Evolutionary conservation across 495 filamentous ascomycete species (phyloP), one percentile per base, ranked within the genome.

Genomic region (Corynascus novoguineensis): DNA sequence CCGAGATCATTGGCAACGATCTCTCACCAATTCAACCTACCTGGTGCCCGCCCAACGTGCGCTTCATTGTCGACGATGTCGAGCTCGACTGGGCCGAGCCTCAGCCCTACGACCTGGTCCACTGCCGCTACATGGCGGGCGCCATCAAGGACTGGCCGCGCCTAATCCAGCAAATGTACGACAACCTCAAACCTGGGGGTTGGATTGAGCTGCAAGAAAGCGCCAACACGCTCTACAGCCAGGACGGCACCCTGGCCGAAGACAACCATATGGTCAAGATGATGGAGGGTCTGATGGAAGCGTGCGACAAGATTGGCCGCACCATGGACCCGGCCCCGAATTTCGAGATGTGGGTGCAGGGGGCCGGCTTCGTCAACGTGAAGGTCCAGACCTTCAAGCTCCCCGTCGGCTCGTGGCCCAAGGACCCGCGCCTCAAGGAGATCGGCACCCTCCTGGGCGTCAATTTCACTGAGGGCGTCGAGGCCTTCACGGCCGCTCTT

Each of bases 31-130:
- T 78, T 45, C 81, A 84, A 62, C 78, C 80, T 4, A 27, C 64
- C 31, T 75, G 73, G 78, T 76, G 78, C 11, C 80, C 82, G 8
- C 74, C 76, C 17, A 84, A 85, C 55, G 71, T 77, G 32, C 61
- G 51, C 21, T 83, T 84, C 63, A 60, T 78, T 24, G 73, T 83
- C 46, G 77, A 79, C 57, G 78, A 83, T 56, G 74, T 74, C 2
- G 81, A 82, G 61, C 75, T 79, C 35, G 66, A 75, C 4, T 85
- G 81, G 82, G 59, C 73, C 0, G 82, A 76, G 54, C 60, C 57
- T 38, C 60, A 71, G n/a, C 64, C 69, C 25, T 83, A 79, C 60
- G 75, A 83, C 64, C 79, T 76, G 59, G 75, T 84, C 53, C 77
- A 83, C 57, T 66, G 71, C 9, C 75, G 81, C 10, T 71, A 77